Percentiles rank a stretch among this genome's conserved stretches.
phyloP scores from a whole-genome alignment of 1,139 yeast species.

The Protomyces inouyei region DNA sequence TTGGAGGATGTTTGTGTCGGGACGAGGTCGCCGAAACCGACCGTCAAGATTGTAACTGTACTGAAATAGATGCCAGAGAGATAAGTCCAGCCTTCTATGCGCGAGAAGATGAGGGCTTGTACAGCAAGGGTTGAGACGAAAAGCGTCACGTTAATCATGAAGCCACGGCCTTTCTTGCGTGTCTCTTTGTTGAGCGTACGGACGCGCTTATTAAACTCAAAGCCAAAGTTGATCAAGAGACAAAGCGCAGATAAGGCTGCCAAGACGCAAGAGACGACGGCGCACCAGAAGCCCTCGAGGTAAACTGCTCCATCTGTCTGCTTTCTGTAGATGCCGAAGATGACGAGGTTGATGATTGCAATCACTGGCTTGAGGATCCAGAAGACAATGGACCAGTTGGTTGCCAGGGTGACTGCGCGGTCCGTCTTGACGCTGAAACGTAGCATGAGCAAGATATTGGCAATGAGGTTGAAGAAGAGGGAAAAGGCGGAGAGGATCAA shows the following conservation, averaged over 20 bases:
- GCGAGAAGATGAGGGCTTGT: conserved; percentile 16
- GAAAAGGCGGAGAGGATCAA: conserved; percentile 13
- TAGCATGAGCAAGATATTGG: conserved; percentile 6
- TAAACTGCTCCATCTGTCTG: conserved; percentile 6
- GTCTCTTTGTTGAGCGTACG: conserved; percentile 8
- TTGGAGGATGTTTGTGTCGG: conserved; percentile 18
- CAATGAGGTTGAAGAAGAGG: conserved; percentile 8
- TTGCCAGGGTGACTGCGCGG: background rate
- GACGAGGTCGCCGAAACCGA: conserved; percentile 21
- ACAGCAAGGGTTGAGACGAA: conserved; percentile 2
- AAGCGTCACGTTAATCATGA: conserved; percentile 21
- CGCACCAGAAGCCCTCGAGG: conserved; percentile 23
- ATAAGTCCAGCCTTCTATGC: conserved; percentile 18
- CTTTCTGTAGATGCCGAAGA: conserved; percentile 2
- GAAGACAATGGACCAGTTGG: conserved; percentile 3
- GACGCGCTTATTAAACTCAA: conserved; percentile 6
- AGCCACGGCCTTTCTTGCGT: conserved; percentile 13
- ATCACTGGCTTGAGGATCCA: conserved; percentile 18
- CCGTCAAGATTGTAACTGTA: conserved; percentile 10
- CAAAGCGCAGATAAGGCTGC: conserved; percentile 3
- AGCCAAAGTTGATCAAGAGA: conserved; percentile 4
- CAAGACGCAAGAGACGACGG: conserved; percentile 15
- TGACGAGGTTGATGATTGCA: conserved; percentile 13
- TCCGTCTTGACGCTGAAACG: conserved; percentile 14
- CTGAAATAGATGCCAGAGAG: conserved; percentile 13